Evolutionary conservation across 2,329 filamentous ascomycete genomes (phyloP).

Genomic region (Phialophora chinensis): DNA sequence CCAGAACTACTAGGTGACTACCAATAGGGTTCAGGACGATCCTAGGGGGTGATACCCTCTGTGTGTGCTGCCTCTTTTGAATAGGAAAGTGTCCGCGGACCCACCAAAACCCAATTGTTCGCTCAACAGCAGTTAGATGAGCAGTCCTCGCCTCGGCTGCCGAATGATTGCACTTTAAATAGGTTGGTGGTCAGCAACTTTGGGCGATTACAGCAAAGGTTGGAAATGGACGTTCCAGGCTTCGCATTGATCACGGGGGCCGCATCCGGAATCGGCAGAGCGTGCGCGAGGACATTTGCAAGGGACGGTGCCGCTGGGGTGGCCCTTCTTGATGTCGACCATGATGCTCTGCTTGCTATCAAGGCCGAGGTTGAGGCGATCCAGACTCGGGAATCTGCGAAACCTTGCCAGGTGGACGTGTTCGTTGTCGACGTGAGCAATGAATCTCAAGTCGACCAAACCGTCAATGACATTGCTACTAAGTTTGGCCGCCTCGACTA

Average conservation of each 20-base stretch:
- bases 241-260: slow-evolving; percentile 31
- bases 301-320: slow-evolving; percentile 32
- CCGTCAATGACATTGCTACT: slow-evolving; percentile 60
- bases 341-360: slow-evolving; percentile 19
- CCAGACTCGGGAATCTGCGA: too few relatives aligned
- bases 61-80: too few relatives aligned
- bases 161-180: too few relatives aligned
- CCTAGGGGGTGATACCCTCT: too few relatives aligned
- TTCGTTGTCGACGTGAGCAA: slow-evolving; percentile 55
- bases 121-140: too few relatives aligned
- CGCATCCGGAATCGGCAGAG: slow-evolving; percentile 31
- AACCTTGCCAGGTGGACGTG: slow-evolving; percentile 16
- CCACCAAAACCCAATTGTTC: too few relatives aligned
- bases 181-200: too few relatives aligned
- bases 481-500: slow-evolving; percentile 55
- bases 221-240: slow-evolving; percentile 33
- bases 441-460: slow-evolving; percentile 57
- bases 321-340: slow-evolving; percentile 28
- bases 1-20: too few relatives aligned
- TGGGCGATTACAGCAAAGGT: not conserved
- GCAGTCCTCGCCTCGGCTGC: too few relatives aligned
- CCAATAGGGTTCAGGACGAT: too few relatives aligned
- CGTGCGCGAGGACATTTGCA: slow-evolving; percentile 30
- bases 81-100: too few relatives aligned
- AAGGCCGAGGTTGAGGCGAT: slow-evolving; percentile 24